Evolutionary conservation across 192 early-diverging fungal species (phyloP), one percentile per base, ranked within the genome.

Genomic region (Allomyces arbusculus): DNA sequence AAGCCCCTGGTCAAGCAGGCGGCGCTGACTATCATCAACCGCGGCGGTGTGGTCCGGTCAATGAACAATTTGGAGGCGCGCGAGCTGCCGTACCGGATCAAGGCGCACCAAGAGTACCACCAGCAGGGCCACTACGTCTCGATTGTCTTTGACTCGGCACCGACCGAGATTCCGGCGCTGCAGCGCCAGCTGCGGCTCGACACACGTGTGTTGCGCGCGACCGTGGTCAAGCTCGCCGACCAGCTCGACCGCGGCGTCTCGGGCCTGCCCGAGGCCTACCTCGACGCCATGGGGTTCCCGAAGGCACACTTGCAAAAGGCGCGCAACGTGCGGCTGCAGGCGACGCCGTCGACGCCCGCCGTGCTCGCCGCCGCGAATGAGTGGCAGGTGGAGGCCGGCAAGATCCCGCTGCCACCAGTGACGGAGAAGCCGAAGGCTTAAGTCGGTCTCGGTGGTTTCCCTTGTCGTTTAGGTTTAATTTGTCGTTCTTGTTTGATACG

Each of bases 61-160:
- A 87, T 96, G 73, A 79, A 87, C 66, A 86, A 86, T 70, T 75
- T 89, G 71, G 85, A 85, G 14, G 76, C 82, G 50, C 76, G 77
- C 70, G 72, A 76, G 63, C 75, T 96, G 43, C 90, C 90, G 40
- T 88, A 91, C 72, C 82, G 91, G 62, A 94, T 92, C 77, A 86
- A 89, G 77, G 78, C 88, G 67, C 94, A 94, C 71, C 91, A 92
- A 77, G 83, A 87, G 76, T 84, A 85, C 61, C 80, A 82, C 72
- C 77, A 75, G 23, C 69, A 77, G 50, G 87, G 87, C 70, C 76
- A 80, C 81, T 84, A 79, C 33, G 79, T 77, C 84, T 68, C 83
- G 24, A 89, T 89, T 84, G 84, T 86, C 71, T 89, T 87, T 72
- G 86, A 86, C 64, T 77, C 83, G 12, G 86, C 87, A 68, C 88